Percentiles rank a stretch among this genome's conserved stretches.
These are phyloP conservation scores for Kalanchoe fedtschenkoi DNA, from an alignment of 164 flowering plant genomes.

Conservation along the genomic window DNA sequence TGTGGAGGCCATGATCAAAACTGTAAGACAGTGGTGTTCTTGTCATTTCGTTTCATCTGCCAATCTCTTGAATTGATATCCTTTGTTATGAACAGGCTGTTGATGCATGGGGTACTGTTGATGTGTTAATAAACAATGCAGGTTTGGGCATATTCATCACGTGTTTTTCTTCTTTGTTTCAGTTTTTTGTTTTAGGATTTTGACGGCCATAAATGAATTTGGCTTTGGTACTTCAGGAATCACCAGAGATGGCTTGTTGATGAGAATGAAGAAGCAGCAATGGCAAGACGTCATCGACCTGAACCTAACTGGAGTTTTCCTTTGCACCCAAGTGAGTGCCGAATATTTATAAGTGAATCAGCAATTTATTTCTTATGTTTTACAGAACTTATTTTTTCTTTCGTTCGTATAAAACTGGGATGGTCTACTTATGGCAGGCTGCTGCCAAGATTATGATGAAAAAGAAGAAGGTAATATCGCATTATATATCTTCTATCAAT, in stretches of 20 bases:
- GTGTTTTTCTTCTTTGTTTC: not conserved
- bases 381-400: too few species aligned
- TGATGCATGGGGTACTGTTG: constrained; percentile 22
- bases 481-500: not conserved
- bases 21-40: constrained; percentile 8
- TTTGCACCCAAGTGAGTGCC: constrained; percentile 17
- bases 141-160: constrained; percentile 9
- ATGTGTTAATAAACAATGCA: constrained; percentile 20
- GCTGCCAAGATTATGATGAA: constrained; percentile 15
- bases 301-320: constrained; percentile 20
- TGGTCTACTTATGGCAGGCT: constrained; percentile 7
- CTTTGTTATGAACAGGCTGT: constrained; percentile 11
- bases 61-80: not conserved
- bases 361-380: not conserved
- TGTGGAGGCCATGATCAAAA: constrained; percentile 20
- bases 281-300: constrained; percentile 22
- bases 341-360: not conserved
- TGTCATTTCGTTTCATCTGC: not conserved
- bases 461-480: constrained; percentile 11
- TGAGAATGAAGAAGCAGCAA: constrained; percentile 20
- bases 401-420: not conserved
- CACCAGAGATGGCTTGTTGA: constrained; percentile 17
- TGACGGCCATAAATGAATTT: not conserved
- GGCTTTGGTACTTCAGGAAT: constrained; percentile 12
- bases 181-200: not conserved